Evolutionary conservation across 1,284 basidiomycete species (phyloP), one percentile per base, ranked within the genome.

Genomic region (Phellinidium pouzarii): DNA sequence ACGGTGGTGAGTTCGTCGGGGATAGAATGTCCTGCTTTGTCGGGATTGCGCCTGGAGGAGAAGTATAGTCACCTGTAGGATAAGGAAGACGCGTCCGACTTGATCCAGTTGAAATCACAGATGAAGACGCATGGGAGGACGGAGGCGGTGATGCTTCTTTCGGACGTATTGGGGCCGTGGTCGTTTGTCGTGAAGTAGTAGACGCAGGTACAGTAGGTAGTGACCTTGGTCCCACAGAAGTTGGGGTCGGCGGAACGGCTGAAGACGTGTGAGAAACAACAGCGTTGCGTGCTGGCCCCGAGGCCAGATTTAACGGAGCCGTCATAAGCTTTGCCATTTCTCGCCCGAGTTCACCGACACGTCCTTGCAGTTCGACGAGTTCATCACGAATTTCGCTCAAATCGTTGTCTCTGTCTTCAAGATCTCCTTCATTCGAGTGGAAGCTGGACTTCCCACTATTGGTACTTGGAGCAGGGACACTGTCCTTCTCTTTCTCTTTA

Each of bases 31-130:
- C 68, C 38, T 74, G 69, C 25, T 58, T 56, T 3, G 67, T 55
- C 1, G 65, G 9, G 14, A 63, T 56, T 31, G 73, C 58, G 58
- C 71, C 71, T 0, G 74, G 70, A 0, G 84, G 83, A 8, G 79
- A 79, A 3, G 85, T 74, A 59, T 90, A 90, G 60, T 90, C 87
- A 2, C 87, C 87, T 3, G 82, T 82, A 11, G 87, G 87, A 59
- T 90, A 90, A 27, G 87, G 86, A 12, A 89, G 68, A 38, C 83
- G 77, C 19, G 79, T 84, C 1, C 83, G 67, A 2, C 65, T 64
- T 31, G 56, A 52, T 7, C 63, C 59, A 7, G 60, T 62, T 5
- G 64, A 60, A 5, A 61, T 53, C 0, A 64, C 61, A 3, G 71
- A 68, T 1, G 73, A 70, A 0, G 76, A 72, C 17, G 64, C 60